phyloP scores from a whole-genome alignment of 2,329 filamentous ascomycete species.

The Scytalidium sp. region DNA sequence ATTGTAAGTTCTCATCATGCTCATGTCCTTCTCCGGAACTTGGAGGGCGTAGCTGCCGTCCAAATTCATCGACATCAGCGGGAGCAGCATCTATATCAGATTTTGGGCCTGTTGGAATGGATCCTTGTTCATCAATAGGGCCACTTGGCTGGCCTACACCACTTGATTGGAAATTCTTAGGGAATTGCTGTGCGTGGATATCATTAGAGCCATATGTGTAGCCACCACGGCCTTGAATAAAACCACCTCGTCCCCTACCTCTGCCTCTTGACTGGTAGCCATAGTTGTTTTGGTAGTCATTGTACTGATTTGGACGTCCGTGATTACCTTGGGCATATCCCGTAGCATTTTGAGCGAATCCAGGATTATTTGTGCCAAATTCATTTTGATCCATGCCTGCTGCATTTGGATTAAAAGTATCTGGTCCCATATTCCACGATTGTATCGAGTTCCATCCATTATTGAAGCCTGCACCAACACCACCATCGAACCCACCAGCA shows the following conservation, averaged over 20 bases:
- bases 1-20: background rate
- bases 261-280: slow-evolving; percentile 39
- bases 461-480: slow-evolving; percentile 61
- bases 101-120: slow-evolving; percentile 26
- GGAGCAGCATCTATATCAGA: slow-evolving; percentile 15
- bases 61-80: slow-evolving; percentile 31
- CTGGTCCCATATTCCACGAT: slow-evolving; percentile 79
- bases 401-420: slow-evolving; percentile 88
- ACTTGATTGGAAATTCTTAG: slow-evolving; percentile 21
- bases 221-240: slow-evolving; percentile 21
- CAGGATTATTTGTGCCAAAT: slow-evolving; percentile 75
- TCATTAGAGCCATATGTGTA: slow-evolving; percentile 27
- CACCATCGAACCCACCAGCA: slow-evolving; percentile 63
- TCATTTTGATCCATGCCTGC: slow-evolving; percentile 75
- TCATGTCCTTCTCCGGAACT: slow-evolving; percentile 14
- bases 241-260: slow-evolving; percentile 32
- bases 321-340: slow-evolving; percentile 83
- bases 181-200: slow-evolving; percentile 24
- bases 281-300: slow-evolving; percentile 67
- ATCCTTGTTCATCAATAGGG: slow-evolving; percentile 23
- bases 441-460: slow-evolving; percentile 79
- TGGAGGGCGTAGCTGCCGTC: slow-evolving; percentile 28
- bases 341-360: slow-evolving; percentile 58
- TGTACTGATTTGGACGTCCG: slow-evolving; percentile 65
- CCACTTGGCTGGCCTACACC: slow-evolving; percentile 19